A percentile compares a stretch with the other conserved stretches of the same genome.
These are phyloP conservation scores for Sungouiozyma intestinalis DNA, from an alignment of 805 yeast genomes.

Conservation along the genomic window DNA sequence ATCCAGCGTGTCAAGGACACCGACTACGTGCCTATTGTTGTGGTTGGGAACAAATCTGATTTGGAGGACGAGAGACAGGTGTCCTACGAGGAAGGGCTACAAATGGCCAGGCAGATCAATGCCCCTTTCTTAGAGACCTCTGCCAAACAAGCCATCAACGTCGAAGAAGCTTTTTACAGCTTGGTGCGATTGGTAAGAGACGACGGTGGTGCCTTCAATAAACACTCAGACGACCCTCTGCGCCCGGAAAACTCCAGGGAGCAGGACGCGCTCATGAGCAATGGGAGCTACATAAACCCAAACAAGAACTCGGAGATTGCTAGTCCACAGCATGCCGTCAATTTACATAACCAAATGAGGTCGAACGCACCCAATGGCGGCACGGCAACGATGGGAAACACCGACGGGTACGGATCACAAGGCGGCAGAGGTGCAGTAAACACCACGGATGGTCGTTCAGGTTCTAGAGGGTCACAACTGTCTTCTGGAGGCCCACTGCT, in stretches of 20 bases:
- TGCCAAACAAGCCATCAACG: constrained; percentile 85
- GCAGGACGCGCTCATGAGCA: neutral
- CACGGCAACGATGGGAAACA: neutral
- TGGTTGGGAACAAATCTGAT: constrained; percentile 77
- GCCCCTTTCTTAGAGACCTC: constrained; percentile 83
- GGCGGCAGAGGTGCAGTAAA: neutral
- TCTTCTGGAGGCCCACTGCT: neutral
- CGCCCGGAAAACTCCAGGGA: neutral
- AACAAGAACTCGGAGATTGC: neutral
- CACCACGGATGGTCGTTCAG: neutral
- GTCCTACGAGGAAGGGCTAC: constrained; percentile 50
- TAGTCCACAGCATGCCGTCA: neutral
- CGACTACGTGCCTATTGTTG: constrained; percentile 62
- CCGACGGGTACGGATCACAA: neutral
- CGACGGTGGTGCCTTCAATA: constrained; percentile 25
- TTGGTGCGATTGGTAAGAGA: constrained; percentile 49
- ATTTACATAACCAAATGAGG: neutral
- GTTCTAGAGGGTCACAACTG: neutral
- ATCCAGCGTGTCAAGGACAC: constrained; percentile 68
- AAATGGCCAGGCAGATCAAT: constrained; percentile 52
- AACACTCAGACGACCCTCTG: constrained; percentile 5
- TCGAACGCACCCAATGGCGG: neutral
- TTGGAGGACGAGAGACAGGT: constrained; percentile 69
- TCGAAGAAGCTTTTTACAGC: constrained; percentile 72
- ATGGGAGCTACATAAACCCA: neutral